These are phyloP conservation scores for Boletus huronensis DNA, from an alignment of 768 basidiomycete genomes.

Conservation along the genomic window DNA sequence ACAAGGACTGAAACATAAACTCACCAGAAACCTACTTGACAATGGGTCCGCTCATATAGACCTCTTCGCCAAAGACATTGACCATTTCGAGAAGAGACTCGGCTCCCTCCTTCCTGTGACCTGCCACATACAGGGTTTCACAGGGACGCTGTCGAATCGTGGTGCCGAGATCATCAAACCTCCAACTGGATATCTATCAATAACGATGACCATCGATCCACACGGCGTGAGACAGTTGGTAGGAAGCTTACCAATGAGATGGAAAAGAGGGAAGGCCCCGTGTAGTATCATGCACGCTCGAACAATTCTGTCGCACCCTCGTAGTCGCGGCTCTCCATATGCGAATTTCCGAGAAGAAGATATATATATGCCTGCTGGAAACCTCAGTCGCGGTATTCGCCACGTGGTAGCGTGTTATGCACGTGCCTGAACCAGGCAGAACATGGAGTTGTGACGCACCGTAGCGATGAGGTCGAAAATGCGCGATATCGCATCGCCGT, in stretches of 20 bases:
- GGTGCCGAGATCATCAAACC: background rate
- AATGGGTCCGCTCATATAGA: background rate
- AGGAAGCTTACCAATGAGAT: slow-evolving; percentile 9
- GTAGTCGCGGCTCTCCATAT: background rate
- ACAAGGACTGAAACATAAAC: background rate
- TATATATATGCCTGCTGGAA: too few relatives aligned
- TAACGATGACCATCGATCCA: background rate
- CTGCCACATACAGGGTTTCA: background rate
- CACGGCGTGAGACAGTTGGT: too few relatives aligned
- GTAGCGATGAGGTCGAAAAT: background rate
- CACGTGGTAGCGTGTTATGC: too few relatives aligned
- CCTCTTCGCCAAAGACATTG: background rate
- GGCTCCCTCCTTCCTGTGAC: background rate
- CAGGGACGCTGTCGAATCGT: background rate
- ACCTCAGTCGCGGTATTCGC: too few relatives aligned
- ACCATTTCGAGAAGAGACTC: background rate
- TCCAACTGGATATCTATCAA: slow-evolving; percentile 6
- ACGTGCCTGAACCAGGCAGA: too few relatives aligned
- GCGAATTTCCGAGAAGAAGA: too few relatives aligned
- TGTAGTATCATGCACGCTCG: background rate
- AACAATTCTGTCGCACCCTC: slow-evolving; percentile 2
- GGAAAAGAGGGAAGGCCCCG: background rate
- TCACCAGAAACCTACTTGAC: background rate
- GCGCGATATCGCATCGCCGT: too few relatives aligned
- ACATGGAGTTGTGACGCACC: too few relatives aligned